Conservation (phyloP, 352 stramenopile genomes). For the Saprolegnia diclina region DNA sequence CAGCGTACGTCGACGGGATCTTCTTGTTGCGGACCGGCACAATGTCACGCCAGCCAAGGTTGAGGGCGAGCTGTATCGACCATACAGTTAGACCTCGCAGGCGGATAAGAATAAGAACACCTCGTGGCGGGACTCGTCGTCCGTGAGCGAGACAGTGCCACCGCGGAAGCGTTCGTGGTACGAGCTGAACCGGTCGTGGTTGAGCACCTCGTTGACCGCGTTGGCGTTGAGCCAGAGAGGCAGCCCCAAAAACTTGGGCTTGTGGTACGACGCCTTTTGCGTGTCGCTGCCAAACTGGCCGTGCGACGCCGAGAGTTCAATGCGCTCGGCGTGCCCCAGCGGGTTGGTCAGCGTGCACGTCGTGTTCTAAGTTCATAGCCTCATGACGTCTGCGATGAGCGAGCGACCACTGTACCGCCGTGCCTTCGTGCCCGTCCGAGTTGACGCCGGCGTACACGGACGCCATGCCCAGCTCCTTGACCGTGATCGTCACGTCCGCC, state of each 20-base stretch:
- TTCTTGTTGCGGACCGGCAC: constrained; percentile 76
- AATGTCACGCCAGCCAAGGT: constrained; percentile 81
- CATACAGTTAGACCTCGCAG: background rate
- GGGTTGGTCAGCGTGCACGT: constrained; percentile 69
- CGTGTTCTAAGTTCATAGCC: constrained; percentile 1
- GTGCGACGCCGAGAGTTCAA: constrained; percentile 74
- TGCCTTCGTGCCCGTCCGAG: constrained; percentile 80
- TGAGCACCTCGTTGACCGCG: constrained; percentile 78
- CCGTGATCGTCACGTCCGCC: constrained; percentile 81
- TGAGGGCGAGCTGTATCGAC: constrained; percentile 50
- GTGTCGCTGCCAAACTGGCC: constrained; percentile 81
- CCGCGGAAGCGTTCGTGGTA: constrained; percentile 86
- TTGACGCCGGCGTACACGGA: constrained; percentile 79
- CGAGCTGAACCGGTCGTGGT: constrained; percentile 80
- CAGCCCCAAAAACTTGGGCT: constrained; percentile 79
- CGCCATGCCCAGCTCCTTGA: constrained; percentile 83
- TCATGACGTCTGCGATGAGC: constrained; percentile 3
- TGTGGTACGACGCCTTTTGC: constrained; percentile 77
- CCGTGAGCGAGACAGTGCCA: constrained; percentile 76
- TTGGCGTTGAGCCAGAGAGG: constrained; percentile 72
- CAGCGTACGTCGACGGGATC: constrained; percentile 83
- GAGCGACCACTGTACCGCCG: constrained; percentile 37
- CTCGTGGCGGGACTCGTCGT: constrained; percentile 81
- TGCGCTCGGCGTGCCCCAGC: constrained; percentile 76
- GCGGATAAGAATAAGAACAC: background rate